These are phyloP conservation scores for Sugiyamaella qingdaonensis DNA, from an alignment of 805 yeast species.

Conservation along the genomic window DNA sequence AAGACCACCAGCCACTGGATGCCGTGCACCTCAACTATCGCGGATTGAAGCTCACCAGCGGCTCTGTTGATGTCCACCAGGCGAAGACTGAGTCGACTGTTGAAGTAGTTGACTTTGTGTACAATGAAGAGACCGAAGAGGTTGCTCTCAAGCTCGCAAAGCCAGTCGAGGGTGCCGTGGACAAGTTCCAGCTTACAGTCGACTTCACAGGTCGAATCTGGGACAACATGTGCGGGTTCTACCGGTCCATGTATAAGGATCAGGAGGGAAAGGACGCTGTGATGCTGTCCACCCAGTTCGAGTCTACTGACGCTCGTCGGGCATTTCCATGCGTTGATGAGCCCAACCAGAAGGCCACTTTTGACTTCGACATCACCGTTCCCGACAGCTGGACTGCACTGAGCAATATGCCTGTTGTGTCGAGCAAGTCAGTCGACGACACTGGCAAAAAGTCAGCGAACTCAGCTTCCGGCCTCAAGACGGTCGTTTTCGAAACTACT, in stretches of 20 bases:
- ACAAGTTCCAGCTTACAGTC: constrained; percentile 38
- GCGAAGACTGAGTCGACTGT: constrained; percentile 25
- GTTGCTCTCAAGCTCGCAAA: constrained; percentile 51
- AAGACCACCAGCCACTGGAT: constrained; percentile 40
- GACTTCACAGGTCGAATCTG: constrained; percentile 61
- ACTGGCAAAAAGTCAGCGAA: constrained; percentile 38
- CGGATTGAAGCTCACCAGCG: constrained; percentile 50
- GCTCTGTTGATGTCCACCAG: constrained; percentile 26
- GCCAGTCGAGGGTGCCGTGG: constrained; percentile 32
- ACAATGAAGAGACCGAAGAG: constrained; percentile 53
- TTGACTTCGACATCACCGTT: constrained; percentile 54
- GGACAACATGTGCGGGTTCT: constrained; percentile 80
- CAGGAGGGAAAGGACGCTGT: constrained; percentile 58
- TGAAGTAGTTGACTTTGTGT: constrained; percentile 28
- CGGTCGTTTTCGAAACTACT: constrained; percentile 75
- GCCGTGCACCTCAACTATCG: constrained; percentile 48
- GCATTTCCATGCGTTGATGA: constrained; percentile 88
- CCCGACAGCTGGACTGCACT: constrained; percentile 34
- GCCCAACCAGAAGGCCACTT: constrained; percentile 73
- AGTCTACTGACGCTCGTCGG: constrained; percentile 80
- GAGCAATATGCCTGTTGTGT: constrained; percentile 49
- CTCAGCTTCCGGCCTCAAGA: constrained; percentile 58
- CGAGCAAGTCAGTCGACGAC: constrained; percentile 57
- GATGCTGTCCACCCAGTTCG: constrained; percentile 82
- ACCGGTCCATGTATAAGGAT: constrained; percentile 59